phyloP scores from a whole-genome alignment of 768 basidiomycete species.

The Termitomyces heimii region DNA sequence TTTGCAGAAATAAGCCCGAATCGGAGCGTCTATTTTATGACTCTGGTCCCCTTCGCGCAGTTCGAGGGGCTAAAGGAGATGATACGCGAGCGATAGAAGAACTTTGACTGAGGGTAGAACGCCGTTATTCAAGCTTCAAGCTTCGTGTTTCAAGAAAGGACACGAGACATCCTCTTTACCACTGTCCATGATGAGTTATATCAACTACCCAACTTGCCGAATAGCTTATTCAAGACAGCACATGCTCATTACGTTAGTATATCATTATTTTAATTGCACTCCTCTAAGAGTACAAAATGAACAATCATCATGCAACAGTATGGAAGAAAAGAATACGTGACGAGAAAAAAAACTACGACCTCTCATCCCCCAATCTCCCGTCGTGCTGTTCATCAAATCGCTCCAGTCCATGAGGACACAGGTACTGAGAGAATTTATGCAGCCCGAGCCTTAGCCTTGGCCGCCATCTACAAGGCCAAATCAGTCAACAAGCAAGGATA shows the following conservation, averaged over 20 bases:
- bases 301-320: not conserved
- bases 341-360: not conserved
- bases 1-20: too few relatives aligned
- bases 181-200: too few relatives aligned
- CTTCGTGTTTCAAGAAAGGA: too few relatives aligned
- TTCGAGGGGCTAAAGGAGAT: too few relatives aligned
- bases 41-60: not conserved
- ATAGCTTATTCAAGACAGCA: not conserved
- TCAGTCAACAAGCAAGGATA: not conserved
- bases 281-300: not conserved
- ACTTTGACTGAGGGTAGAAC: too few relatives aligned
- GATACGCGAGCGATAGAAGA: not conserved
- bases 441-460: conserved; percentile 12
- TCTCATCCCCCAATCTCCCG: not conserved
- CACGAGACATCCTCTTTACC: too few relatives aligned
- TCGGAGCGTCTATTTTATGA: too few relatives aligned
- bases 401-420: not conserved
- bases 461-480: conserved; percentile 8
- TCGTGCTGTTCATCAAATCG: not conserved
- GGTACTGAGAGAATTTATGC: not conserved
- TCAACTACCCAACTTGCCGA: not conserved
- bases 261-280: not conserved
- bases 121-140: too few relatives aligned
- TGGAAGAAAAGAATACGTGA: not conserved
- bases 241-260: not conserved